Percentiles rank a stretch among this genome's conserved stretches.
These are phyloP conservation scores for Acmispon strigosus DNA, from an alignment of 306 rosid genomes.

Conservation along the genomic window DNA sequence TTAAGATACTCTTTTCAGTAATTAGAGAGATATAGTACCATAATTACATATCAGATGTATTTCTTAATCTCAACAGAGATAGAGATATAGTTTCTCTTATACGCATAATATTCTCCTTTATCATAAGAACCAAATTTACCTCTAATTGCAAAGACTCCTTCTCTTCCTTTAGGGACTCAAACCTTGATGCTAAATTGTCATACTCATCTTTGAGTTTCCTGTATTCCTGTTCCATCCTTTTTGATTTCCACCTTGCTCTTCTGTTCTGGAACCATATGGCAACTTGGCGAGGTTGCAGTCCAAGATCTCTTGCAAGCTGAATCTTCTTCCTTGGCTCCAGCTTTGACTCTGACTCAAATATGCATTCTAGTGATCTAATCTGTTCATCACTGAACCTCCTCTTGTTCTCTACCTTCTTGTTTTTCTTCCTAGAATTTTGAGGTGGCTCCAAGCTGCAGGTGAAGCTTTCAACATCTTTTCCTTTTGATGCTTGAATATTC, in stretches of 20 bases:
- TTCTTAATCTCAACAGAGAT: too few relatives aligned
- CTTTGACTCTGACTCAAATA: constrained; percentile 76
- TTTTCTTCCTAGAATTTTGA: constrained; percentile 38
- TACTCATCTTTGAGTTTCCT: constrained; percentile 56
- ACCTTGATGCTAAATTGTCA: constrained; percentile 47
- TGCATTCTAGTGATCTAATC: constrained; percentile 56
- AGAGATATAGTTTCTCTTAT: too few relatives aligned
- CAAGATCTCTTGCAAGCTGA: constrained; percentile 76
- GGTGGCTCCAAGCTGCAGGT: constrained; percentile 18
- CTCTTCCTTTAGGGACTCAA: constrained; percentile 66
- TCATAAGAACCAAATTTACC: constrained; percentile 39
- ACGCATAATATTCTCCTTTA: background rate
- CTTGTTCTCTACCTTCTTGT: constrained; percentile 46
- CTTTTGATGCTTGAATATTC: constrained; percentile 33
- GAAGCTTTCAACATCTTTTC: constrained; percentile 24
- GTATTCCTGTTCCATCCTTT: constrained; percentile 67
- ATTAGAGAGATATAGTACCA: too few relatives aligned
- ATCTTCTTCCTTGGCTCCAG: constrained; percentile 77
- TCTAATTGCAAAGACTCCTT: constrained; percentile 62
- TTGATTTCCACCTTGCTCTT: constrained; percentile 97
- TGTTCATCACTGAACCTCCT: constrained; percentile 84
- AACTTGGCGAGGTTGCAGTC: constrained; percentile 87
- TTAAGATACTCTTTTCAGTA: too few relatives aligned
- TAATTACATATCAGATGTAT: too few relatives aligned
- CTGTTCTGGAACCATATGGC: constrained; percentile 96